Base-by-base conservation (phyloP, 73 alveolate species). In the Effrenium voratum region DNA sequence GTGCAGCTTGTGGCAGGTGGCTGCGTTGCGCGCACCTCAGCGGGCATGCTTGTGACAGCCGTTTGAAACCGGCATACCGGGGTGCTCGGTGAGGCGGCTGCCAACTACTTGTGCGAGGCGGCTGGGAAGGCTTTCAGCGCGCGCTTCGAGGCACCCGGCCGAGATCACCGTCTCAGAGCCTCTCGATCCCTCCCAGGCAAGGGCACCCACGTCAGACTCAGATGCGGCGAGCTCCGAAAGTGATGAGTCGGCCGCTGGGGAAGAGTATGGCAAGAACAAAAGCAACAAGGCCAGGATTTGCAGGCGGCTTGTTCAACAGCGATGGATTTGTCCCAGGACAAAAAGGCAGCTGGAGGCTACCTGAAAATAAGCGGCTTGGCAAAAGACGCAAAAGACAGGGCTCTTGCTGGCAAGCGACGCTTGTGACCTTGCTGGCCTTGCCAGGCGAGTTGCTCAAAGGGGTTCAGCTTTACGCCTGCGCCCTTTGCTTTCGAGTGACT, bases 1-100 rank as follows among this genome's bases (percentile, higher is more conserved):
- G 73, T 70, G 50, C 96, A 90, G 47, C 76, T 24, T 52, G 86
- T 66, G 46, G 96, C 96, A 12, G 96, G 96, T 75, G 96, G 96
- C 38, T 90, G 86, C 75, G 73, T 75, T 32, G 96, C 66, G 41
- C 80, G 81, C 44, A 3, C 13, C 22, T 15, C 43, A 1, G 81
- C 47, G 36, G 8, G 3, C 24, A 5, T 32, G 2, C 13, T 32
- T 34, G 47, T 32, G 5, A 30, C 81, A 2, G 81, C 3, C 15
- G 16, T 16, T 76, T 70, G 30, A 46, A 70, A 24, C 45, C 47
- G 34, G 28, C 22, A 24, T 22, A 16, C 36, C 28, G 72, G 0
- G 92, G 24, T 13, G 92, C 93, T 32, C 0, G 44, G 2, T 30
- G 45, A 84, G 94, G 94, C 96, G 15, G 96, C 96, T 28, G 87